phyloP scores from a whole-genome alignment of 345 rosid species.

The Salix suchowensis region DNA sequence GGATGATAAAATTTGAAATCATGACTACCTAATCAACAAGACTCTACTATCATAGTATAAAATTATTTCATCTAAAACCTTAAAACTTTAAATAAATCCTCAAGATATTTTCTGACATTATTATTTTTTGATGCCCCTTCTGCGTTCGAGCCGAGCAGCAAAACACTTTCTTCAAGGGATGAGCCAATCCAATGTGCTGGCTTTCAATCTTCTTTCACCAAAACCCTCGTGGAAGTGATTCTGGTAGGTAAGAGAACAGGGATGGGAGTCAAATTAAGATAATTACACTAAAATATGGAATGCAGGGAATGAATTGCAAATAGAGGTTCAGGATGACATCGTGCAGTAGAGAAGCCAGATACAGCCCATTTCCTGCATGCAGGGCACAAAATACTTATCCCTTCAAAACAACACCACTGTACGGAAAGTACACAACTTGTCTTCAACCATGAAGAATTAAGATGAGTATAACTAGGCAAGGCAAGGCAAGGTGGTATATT shows the following conservation, averaged over 20 bases:
- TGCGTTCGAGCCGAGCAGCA: background rate
- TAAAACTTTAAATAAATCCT: no score
- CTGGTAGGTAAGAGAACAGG: no score
- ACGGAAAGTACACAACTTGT: conserved; percentile 6
- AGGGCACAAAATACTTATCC: conserved; percentile 23
- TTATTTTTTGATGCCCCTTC: background rate
- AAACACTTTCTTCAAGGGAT: conserved; percentile 34
- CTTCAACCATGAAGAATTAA: background rate
- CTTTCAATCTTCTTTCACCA: conserved; percentile 11
- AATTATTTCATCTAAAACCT: no score
- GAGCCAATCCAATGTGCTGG: conserved; percentile 31
- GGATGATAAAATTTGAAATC: no score
- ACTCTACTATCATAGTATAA: no score
- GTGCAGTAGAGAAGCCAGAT: conserved; percentile 9
- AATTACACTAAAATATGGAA: no score
- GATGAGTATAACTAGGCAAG: background rate
- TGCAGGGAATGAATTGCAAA: no score
- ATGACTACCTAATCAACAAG: no score
- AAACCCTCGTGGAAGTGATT: no score
- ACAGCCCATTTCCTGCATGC: conserved; percentile 31
- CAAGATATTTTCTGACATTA: no score
- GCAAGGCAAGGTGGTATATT: no score
- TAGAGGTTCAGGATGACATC: background rate
- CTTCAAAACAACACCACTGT: conserved; percentile 1
- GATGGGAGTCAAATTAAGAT: no score